A percentile compares a stretch with the other conserved stretches of the same genome.
Conservation (phyloP, 208 protist genomes). For the Borovskyia barvae region DNA sequence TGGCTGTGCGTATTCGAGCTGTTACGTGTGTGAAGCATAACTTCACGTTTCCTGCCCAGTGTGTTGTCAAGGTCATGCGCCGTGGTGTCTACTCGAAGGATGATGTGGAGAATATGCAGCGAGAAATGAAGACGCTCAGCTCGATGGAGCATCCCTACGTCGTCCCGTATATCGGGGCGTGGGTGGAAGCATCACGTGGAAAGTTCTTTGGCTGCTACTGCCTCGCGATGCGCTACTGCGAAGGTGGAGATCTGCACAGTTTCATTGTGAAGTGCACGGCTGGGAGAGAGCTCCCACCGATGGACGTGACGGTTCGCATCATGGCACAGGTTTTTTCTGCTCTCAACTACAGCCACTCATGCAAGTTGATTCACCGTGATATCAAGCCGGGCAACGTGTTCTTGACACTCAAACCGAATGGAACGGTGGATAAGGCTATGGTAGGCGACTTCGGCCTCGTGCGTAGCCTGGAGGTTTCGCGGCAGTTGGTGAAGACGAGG, state of each 20-base stretch:
- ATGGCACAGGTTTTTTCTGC: constrained; percentile 85
- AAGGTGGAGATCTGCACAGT: constrained; percentile 77
- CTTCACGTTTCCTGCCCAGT: constrained; percentile 45
- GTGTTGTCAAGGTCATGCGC: constrained; percentile 80
- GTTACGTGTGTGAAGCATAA: constrained; percentile 13
- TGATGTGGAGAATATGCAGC: constrained; percentile 31
- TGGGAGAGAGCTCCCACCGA: constrained; percentile 20
- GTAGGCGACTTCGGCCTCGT: constrained; percentile 91
- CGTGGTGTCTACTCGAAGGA: constrained; percentile 34
- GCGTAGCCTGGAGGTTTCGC: constrained; percentile 60
- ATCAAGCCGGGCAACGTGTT: constrained; percentile 92
- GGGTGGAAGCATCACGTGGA: constrained; percentile 51
- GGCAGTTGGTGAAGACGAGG: constrained; percentile 65
- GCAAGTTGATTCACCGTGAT: constrained; percentile 86
- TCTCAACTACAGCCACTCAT: constrained; percentile 85
- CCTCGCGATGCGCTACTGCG: constrained; percentile 81
- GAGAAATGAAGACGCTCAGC: constrained; percentile 56
- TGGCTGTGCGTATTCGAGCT: constrained; percentile 20
- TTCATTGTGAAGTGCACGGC: constrained; percentile 42
- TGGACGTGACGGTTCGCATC: constrained; percentile 55
- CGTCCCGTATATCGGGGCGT: constrained; percentile 76
- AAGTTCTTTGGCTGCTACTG: constrained; percentile 63
- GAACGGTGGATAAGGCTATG: constrained; percentile 35
- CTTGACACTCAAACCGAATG: constrained; percentile 24
- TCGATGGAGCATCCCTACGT: constrained; percentile 67